Evolutionary conservation across 148 eudicot species (phyloP).

Genomic region (Nepenthes mirabilis): DNA sequence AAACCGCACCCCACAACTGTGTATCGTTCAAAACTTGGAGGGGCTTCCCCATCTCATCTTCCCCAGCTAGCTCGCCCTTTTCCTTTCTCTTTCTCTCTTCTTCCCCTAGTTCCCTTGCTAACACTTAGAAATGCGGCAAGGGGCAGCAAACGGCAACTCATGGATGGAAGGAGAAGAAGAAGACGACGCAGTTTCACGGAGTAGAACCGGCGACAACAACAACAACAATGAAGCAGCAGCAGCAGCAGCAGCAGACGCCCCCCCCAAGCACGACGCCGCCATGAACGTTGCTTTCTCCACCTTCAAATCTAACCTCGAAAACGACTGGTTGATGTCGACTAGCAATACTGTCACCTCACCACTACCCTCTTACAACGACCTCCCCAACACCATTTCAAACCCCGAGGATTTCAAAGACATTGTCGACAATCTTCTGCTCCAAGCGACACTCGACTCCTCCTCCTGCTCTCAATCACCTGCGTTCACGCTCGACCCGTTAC

Average conservation of each 20-base stretch:
- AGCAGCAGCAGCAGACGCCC: background rate
- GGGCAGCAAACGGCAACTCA: slow-evolving; percentile 23
- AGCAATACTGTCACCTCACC: slow-evolving; percentile 9
- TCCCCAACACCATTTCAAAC: background rate
- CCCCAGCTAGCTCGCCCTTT: background rate
- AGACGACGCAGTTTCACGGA: slow-evolving; percentile 31
- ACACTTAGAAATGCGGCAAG: slow-evolving; percentile 20
- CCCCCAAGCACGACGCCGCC: slow-evolving; percentile 1
- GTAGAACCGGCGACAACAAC: background rate
- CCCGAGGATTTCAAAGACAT: slow-evolving; percentile 2
- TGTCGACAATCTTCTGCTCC: background rate
- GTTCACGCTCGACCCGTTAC: slow-evolving; percentile 15
- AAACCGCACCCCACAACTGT: background rate
- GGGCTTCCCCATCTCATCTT: background rate
- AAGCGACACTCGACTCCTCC: slow-evolving; percentile 6
- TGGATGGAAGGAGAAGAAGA: slow-evolving; percentile 33
- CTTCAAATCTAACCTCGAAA: slow-evolving; percentile 29
- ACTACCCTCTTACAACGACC: slow-evolving; percentile 6
- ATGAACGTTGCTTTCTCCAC: slow-evolving; percentile 13
- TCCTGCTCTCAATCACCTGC: slow-evolving; percentile 14
- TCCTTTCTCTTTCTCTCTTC: background rate
- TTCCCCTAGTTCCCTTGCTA: background rate
- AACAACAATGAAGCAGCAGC: background rate
- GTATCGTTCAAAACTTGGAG: too few species aligned
- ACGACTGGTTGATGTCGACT: slow-evolving; percentile 17